A percentile compares a stretch with the other conserved stretches of the same genome.
phyloP scores from a whole-genome alignment of 352 stramenopile species.

The Elongisporangium undulatum region DNA sequence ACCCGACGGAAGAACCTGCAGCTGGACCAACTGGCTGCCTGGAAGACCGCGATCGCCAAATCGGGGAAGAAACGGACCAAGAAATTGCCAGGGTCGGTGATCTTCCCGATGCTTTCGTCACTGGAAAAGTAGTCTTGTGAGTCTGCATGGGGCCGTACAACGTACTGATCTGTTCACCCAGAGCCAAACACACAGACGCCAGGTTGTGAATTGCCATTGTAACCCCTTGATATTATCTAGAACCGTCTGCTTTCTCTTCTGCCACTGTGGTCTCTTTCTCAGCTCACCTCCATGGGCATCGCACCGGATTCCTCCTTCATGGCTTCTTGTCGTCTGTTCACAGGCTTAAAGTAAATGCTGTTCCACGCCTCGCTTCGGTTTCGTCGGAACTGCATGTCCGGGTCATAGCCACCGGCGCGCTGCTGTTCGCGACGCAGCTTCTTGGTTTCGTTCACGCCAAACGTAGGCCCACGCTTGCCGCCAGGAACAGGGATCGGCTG shows the following conservation, averaged over 20 bases:
- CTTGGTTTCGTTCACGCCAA: constrained; percentile 76
- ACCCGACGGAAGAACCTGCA: not conserved
- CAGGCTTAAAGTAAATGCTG: constrained; percentile 68
- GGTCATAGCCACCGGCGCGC: constrained; percentile 73
- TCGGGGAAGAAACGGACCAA: not conserved
- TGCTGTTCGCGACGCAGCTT: constrained; percentile 79
- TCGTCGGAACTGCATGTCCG: constrained; percentile 69
- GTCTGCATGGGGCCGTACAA: too few relatives aligned
- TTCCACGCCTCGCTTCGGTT: constrained; percentile 78
- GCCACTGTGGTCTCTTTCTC: not conserved
- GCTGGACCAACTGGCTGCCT: not conserved
- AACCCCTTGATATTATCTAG: not conserved
- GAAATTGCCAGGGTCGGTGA: not conserved
- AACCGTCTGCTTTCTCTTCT: not conserved
- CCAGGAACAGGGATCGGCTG: constrained; percentile 75
- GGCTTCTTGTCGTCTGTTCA: constrained; percentile 15
- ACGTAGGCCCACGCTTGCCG: constrained; percentile 73
- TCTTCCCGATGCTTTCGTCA: not conserved
- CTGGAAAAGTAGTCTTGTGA: not conserved
- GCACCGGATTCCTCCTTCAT: constrained; percentile 15
- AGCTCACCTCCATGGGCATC: constrained; percentile 53
- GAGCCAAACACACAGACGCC: not conserved
- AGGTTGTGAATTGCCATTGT: not conserved
- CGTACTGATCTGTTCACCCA: too few relatives aligned
- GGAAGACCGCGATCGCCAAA: not conserved